A percentile compares a stretch with the other conserved stretches of the same genome.
phyloP scores from a whole-genome alignment of 352 stramenopile genomes.

The Proteromonas lacertae region DNA sequence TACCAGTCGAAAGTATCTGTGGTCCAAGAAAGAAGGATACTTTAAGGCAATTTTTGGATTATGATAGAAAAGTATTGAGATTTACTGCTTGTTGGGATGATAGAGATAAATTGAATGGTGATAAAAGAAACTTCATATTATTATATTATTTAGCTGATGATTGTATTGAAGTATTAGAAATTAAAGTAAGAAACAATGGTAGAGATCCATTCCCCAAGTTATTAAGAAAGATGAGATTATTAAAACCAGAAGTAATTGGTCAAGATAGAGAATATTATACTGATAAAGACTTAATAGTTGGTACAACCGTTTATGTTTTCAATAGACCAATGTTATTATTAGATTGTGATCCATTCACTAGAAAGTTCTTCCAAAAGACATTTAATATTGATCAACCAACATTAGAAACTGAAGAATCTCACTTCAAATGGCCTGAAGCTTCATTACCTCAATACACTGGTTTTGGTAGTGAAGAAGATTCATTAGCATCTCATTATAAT shows the following conservation, averaged over 20 bases:
- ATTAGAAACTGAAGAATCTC: not conserved
- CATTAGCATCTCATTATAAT: constrained; percentile 12
- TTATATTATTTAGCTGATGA: constrained; percentile 47
- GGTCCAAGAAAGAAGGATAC: not conserved
- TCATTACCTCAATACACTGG: constrained; percentile 16
- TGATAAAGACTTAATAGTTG: constrained; percentile 27
- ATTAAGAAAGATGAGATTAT: not conserved
- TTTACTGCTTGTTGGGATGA: constrained; percentile 23
- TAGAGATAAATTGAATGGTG: constrained; percentile 27
- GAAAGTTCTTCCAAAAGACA: constrained; percentile 22
- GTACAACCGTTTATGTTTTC: constrained; percentile 24
- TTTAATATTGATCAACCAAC: not conserved
- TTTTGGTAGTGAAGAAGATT: constrained; percentile 23
- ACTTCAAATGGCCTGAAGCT: constrained; percentile 2
- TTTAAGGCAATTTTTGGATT: constrained; percentile 4
- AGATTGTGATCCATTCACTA: constrained; percentile 38
- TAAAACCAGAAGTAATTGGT: not conserved
- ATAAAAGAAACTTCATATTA: constrained; percentile 30
- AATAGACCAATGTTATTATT: constrained; percentile 25
- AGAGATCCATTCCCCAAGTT: not conserved
- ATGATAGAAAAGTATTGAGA: not conserved
- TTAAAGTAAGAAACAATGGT: not conserved
- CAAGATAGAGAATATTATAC: constrained; percentile 11
- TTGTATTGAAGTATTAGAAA: constrained; percentile 35
- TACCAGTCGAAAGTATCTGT: not conserved